phyloP scores from a whole-genome alignment of 2,329 filamentous ascomycete genomes.

The Cladosporium colombiae region DNA sequence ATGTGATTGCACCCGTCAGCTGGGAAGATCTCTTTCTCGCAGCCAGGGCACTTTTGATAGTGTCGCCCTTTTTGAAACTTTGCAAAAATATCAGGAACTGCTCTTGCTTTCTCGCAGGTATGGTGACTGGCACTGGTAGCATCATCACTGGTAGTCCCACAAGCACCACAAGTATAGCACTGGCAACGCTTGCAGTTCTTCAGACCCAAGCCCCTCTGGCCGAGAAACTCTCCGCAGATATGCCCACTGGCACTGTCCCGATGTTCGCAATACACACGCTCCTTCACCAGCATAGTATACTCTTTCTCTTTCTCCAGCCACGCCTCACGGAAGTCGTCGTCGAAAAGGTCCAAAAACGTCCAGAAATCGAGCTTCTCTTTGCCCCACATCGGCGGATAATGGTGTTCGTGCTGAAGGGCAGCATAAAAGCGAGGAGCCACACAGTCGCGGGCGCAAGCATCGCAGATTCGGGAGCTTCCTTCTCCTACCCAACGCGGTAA shows the following conservation, averaged over 20 bases:
- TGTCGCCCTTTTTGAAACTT: conserved; percentile 16
- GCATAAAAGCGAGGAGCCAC: conserved; percentile 9
- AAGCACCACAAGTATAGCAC: neutral
- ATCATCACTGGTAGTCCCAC: neutral
- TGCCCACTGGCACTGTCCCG: neutral
- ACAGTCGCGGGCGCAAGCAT: conserved; percentile 10
- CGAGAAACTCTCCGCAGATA: conserved; percentile 1
- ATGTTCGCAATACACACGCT: conserved; percentile 19
- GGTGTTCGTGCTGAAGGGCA: conserved; percentile 21
- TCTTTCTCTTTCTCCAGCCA: conserved; percentile 9
- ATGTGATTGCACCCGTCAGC: conserved; percentile 25
- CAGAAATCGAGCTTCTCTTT: neutral
- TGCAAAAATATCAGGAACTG: conserved; percentile 11
- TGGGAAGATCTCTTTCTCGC: conserved; percentile 13
- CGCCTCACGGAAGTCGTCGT: neutral
- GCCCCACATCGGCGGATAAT: conserved; percentile 16
- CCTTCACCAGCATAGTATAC: conserved; percentile 12
- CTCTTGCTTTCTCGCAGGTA: neutral
- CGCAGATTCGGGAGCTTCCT: conserved; percentile 13
- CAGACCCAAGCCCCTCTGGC: neutral
- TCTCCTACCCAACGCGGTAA: neutral
- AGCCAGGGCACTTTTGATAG: conserved; percentile 26
- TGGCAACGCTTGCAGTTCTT: neutral
- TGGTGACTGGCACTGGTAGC: neutral
- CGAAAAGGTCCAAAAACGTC: neutral